phyloP scores from a whole-genome alignment of 768 basidiomycete species.

The Lactarius sp. region DNA sequence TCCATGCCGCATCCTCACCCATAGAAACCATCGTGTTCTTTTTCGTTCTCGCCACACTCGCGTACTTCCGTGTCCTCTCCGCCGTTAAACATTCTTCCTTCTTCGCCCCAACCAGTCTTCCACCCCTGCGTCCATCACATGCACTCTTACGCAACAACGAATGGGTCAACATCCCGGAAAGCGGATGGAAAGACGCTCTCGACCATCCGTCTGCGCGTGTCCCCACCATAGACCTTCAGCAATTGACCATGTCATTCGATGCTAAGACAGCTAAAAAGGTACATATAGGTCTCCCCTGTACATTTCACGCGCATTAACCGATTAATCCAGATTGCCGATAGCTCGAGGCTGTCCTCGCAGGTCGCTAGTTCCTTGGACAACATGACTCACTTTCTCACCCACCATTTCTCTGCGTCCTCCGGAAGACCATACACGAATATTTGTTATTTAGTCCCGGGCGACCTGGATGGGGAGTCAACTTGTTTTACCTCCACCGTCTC shows the following conservation, averaged over 20 bases:
- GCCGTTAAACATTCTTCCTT: conserved; percentile 87
- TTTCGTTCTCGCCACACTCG: conserved; percentile 84
- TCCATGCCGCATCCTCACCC: conserved; percentile 67
- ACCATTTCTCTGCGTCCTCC: conserved; percentile 37
- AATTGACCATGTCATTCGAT: conserved; percentile 59
- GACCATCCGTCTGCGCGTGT: conserved; percentile 30
- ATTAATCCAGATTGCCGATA: conserved; percentile 15
- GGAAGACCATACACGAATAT: conserved; percentile 47
- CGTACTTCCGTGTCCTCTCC: conserved; percentile 90
- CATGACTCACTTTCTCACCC: conserved; percentile 46
- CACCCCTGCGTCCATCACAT: conserved; percentile 51
- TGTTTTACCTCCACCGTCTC: conserved; percentile 41
- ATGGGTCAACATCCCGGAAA: conserved; percentile 60
- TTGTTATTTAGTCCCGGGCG: conserved; percentile 39
- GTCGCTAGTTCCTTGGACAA: conserved; percentile 44
- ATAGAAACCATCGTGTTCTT: conserved; percentile 90
- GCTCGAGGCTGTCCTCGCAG: conserved; percentile 30
- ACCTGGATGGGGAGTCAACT: conserved; percentile 27
- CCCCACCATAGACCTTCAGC: conserved; percentile 63
- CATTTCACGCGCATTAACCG: not conserved
- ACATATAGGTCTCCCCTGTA: conserved; percentile 13
- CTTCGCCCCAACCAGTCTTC: conserved; percentile 51
- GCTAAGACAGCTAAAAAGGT: conserved; percentile 35
- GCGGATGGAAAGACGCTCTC: conserved; percentile 43
- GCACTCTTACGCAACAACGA: conserved; percentile 48